These are phyloP conservation scores for Salvia rosmarinus DNA, from an alignment of 257 asterid genomes.

Conservation along the genomic window DNA sequence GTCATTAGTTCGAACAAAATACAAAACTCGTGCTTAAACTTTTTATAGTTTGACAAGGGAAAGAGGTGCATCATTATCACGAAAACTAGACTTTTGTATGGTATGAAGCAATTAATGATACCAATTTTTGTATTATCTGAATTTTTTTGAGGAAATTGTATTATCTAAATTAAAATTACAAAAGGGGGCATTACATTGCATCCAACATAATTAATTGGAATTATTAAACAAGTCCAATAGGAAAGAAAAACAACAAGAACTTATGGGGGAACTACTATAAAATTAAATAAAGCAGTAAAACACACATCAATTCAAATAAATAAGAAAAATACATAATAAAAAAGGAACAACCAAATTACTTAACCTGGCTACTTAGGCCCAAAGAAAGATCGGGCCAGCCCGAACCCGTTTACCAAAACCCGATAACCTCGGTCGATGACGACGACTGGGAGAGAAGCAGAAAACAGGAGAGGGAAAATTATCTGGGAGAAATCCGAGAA, in stretches of 20 bases:
- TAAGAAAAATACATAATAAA: not conserved
- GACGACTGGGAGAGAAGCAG: conserved; percentile 40
- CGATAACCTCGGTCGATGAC: conserved; percentile 34
- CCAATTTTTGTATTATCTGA: not conserved
- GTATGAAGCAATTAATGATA: not conserved
- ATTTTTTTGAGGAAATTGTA: too few relatives aligned
- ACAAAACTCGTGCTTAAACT: too few relatives aligned
- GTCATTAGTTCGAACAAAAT: too few relatives aligned
- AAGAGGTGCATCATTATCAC: not conserved
- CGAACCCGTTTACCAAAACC: conserved; percentile 35
- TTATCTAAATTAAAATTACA: not conserved
- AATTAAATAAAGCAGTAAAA: too few relatives aligned
- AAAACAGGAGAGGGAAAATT: conserved; percentile 25
- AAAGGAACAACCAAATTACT: not conserved
- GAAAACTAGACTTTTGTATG: not conserved
- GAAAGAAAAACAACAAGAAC: not conserved
- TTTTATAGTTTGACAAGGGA: not conserved
- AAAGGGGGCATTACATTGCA: not conserved
- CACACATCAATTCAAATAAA: not conserved
- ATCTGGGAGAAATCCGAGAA: conserved; percentile 19
- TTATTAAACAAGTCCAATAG: not conserved
- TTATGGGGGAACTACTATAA: not conserved
- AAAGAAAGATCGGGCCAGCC: conserved; percentile 31
- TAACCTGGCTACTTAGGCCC: not conserved
- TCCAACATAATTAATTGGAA: not conserved